Conservation (phyloP, 2,329 filamentous ascomycete species). For the Claviceps cyperi region DNA sequence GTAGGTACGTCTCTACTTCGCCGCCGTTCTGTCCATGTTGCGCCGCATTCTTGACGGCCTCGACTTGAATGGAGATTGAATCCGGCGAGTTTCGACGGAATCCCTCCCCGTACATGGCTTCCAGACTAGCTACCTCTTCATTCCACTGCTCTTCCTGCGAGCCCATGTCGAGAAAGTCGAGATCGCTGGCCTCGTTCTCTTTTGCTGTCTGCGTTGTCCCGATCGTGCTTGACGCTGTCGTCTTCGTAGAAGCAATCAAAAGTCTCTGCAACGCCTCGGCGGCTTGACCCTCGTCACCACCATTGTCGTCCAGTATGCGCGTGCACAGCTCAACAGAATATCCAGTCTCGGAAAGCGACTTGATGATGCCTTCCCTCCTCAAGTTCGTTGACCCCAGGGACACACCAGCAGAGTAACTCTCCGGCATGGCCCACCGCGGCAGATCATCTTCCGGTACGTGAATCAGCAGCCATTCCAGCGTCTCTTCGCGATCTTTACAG, state of each 20-base stretch:
- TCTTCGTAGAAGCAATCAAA: conserved; percentile 14
- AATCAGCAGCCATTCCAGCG: conserved; percentile 88
- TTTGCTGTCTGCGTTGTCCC: not conserved
- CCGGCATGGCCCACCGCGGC: conserved; percentile 82
- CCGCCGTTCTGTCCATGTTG: conserved; percentile 31
- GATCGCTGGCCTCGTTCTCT: conserved; percentile 10
- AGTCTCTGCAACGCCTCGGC: conserved; percentile 63
- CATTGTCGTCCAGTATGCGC: conserved; percentile 55
- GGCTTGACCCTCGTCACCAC: conserved; percentile 59
- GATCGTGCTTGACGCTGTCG: not conserved
- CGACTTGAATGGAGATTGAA: conserved; percentile 56
- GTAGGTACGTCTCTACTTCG: conserved; percentile 40
- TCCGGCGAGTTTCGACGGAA: conserved; percentile 46
- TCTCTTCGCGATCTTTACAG: conserved; percentile 85
- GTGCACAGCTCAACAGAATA: conserved; percentile 77
- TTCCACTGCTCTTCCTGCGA: conserved; percentile 57
- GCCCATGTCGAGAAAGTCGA: conserved; percentile 31
- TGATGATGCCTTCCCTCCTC: conserved; percentile 66
- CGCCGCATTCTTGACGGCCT: conserved; percentile 35
- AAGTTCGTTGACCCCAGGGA: conserved; percentile 73
- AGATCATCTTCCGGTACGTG: conserved; percentile 95
- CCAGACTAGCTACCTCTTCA: conserved; percentile 70
- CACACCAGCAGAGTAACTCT: conserved; percentile 81
- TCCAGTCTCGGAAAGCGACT: conserved; percentile 66
- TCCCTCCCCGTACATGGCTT: conserved; percentile 71